A percentile compares a stretch with the other conserved stretches of the same genome.
phyloP scores from a whole-genome alignment of 805 yeast genomes.

The Nakazawaea holstii region DNA sequence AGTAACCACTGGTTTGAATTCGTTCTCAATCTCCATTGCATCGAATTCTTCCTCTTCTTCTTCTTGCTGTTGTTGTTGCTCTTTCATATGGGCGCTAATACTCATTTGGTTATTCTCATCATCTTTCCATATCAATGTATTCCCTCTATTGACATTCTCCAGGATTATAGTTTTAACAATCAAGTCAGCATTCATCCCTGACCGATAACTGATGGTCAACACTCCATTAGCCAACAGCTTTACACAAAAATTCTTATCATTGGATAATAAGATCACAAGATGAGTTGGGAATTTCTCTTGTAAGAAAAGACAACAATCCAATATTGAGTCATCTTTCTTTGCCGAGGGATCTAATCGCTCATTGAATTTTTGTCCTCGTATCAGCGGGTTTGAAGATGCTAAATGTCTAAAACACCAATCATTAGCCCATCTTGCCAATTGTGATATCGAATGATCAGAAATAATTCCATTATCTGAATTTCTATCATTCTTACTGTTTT shows the following conservation, averaged over 20 bases:
- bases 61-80: neutral
- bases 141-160: constrained; percentile 21
- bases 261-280: constrained; percentile 62
- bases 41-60: constrained; percentile 10
- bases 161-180: constrained; percentile 34
- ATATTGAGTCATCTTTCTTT: constrained; percentile 71
- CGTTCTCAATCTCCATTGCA: constrained; percentile 14
- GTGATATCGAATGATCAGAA: constrained; percentile 38
- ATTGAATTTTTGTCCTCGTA: constrained; percentile 58
- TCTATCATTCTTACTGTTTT: constrained; percentile 30
- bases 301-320: constrained; percentile 77
- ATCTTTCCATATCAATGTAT: no score
- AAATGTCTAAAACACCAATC: constrained; percentile 68
- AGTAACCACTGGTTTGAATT: no score
- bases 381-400: constrained; percentile 42
- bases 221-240: constrained; percentile 68
- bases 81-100: neutral
- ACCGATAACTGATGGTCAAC: constrained; percentile 53
- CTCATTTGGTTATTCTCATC: no score
- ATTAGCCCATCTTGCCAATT: constrained; percentile 64
- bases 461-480: constrained; percentile 11
- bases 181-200: constrained; percentile 36
- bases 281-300: constrained; percentile 27
- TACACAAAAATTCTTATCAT: constrained; percentile 78
- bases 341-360: constrained; percentile 45